These are phyloP conservation scores for Chalciporus chontae DNA, from an alignment of 768 basidiomycete species.

Conservation along the genomic window DNA sequence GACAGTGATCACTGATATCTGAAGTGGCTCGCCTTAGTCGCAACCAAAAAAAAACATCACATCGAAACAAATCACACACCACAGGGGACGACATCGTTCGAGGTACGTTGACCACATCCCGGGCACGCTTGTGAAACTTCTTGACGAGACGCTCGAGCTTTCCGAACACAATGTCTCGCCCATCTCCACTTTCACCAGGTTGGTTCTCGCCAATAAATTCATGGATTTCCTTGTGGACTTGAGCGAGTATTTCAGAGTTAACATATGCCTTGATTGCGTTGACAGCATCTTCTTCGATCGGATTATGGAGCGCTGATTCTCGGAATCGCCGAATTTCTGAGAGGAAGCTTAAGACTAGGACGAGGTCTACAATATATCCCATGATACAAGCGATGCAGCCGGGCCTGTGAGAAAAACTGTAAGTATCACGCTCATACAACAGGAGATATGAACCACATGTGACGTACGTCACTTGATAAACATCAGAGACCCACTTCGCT, in stretches of 20 bases:
- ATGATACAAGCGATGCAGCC: slow-evolving; percentile 1
- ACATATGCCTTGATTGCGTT: slow-evolving; percentile 1
- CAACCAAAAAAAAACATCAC: background rate
- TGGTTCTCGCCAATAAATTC: background rate
- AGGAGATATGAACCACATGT: background rate
- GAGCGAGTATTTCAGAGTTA: background rate
- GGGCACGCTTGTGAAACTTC: background rate
- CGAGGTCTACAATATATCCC: slow-evolving; percentile 4
- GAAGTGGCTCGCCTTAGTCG: too few relatives aligned
- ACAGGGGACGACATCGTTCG: background rate
- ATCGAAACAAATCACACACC: background rate
- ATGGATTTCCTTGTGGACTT: background rate
- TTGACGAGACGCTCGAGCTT: slow-evolving; percentile 2
- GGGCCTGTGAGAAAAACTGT: background rate
- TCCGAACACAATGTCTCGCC: background rate
- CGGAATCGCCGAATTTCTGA: background rate
- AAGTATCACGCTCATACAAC: background rate
- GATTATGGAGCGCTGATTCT: background rate
- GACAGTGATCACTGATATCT: background rate
- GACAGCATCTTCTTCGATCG: slow-evolving; percentile 5
- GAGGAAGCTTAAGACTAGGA: slow-evolving; percentile 1
- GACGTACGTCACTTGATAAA: background rate
- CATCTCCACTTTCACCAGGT: too few relatives aligned
- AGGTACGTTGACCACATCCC: background rate
- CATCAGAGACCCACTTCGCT: slow-evolving; percentile 4